A percentile compares a stretch with the other conserved stretches of the same genome.
These are phyloP conservation scores for Xylaria castorea DNA, from an alignment of 495 filamentous ascomycete genomes.

Conservation along the genomic window DNA sequence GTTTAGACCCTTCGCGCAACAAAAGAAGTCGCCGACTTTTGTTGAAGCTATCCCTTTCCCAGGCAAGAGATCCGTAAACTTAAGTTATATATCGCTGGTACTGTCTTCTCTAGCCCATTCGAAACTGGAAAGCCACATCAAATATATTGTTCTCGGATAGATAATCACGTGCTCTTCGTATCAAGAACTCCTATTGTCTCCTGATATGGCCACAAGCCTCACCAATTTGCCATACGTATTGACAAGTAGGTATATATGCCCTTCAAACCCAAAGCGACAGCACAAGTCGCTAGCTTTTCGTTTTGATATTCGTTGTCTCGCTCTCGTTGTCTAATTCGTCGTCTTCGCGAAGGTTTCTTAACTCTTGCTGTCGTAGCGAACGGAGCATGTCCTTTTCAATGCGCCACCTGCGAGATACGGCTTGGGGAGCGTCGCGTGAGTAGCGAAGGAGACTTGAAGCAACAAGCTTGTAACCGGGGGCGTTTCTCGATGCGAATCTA, in stretches of 20 bases:
- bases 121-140: neutral
- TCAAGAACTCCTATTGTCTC: neutral
- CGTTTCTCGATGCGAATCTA: slow-evolving; percentile 19
- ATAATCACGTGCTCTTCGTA: neutral
- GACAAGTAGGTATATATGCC: neutral
- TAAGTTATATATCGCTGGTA: neutral
- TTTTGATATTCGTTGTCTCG: neutral
- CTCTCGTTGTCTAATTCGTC: neutral
- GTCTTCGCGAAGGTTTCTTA: slow-evolving; percentile 4
- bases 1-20: too few species aligned
- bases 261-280: neutral
- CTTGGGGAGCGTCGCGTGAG: slow-evolving; percentile 15
- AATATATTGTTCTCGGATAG: neutral
- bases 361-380: slow-evolving; percentile 18
- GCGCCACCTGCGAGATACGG: slow-evolving; percentile 15
- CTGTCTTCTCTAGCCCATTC: neutral
- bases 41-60: too few species aligned
- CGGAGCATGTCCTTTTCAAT: neutral
- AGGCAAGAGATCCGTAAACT: neutral
- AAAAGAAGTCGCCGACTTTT: too few species aligned
- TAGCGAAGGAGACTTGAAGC: slow-evolving; percentile 16
- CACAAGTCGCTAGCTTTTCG: neutral
- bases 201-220: neutral
- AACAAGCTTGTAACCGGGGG: slow-evolving; percentile 18
- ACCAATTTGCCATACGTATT: neutral